A percentile compares a stretch with the other conserved stretches of the same genome.
phyloP scores from a whole-genome alignment of 805 yeast species.

The Citeromyces matritensis region DNA sequence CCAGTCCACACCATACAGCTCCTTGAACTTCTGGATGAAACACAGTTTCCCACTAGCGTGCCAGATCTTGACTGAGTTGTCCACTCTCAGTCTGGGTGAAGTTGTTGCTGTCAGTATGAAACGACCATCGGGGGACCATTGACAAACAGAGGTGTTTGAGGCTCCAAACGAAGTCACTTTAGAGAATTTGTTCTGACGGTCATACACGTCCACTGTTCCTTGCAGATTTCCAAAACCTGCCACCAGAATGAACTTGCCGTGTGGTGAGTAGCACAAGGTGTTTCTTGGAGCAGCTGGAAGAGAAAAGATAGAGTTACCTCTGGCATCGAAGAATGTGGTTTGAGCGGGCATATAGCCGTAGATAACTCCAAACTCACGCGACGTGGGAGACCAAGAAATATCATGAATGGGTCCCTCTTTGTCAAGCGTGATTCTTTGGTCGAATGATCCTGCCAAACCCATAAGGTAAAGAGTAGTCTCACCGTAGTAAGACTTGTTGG shows the following conservation, averaged over 20 bases:
- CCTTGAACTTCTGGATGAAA: slow-evolving; percentile 66
- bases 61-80: slow-evolving; percentile 90
- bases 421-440: slow-evolving; percentile 73
- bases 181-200: slow-evolving; percentile 72
- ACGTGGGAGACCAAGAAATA: slow-evolving; percentile 92
- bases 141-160: slow-evolving; percentile 88
- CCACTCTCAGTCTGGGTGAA: slow-evolving; percentile 92
- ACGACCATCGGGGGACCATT: slow-evolving; percentile 97
- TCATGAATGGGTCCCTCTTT: slow-evolving; percentile 97
- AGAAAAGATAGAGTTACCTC: slow-evolving; percentile 77
- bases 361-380: slow-evolving; percentile 93
- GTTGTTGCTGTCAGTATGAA: slow-evolving; percentile 91
- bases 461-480: slow-evolving; percentile 84
- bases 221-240: slow-evolving; percentile 98
- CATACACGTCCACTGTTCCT: slow-evolving; percentile 91
- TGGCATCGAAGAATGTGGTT: slow-evolving; percentile 85
- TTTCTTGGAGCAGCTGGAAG: slow-evolving; percentile 82
- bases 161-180: slow-evolving; percentile 80
- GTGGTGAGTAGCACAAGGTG: slow-evolving; percentile 85
- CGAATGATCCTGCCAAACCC: slow-evolving; percentile 87
- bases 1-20: slow-evolving; percentile 76
- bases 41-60: slow-evolving; percentile 76
- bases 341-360: slow-evolving; percentile 97
- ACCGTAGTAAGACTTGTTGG: slow-evolving; percentile 92
- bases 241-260: slow-evolving; percentile 77